phyloP scores from a whole-genome alignment of 2,329 filamentous ascomycete genomes.

The Colletotrichum tofieldiae region DNA sequence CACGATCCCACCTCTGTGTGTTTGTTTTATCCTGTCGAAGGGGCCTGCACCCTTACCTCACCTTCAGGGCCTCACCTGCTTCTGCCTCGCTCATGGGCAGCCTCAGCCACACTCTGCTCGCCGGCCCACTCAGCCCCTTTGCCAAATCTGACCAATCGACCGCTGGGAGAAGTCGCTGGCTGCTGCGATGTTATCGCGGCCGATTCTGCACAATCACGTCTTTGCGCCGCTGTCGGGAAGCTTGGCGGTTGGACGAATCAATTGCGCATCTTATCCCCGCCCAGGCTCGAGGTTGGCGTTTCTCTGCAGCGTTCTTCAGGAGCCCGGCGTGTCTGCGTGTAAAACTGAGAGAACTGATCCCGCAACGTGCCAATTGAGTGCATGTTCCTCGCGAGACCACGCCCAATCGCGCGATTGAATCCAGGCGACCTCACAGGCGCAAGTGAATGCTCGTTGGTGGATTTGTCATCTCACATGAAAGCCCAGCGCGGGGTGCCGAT shows the following conservation, averaged over 20 bases:
- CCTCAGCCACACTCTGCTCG: conserved; percentile 11
- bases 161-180: neutral
- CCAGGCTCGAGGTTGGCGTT: neutral
- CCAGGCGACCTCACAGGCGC: neutral
- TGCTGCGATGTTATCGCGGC: neutral
- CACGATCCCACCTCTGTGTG: too few species aligned
- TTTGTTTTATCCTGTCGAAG: neutral
- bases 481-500: too few species aligned
- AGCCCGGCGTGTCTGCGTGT: too few species aligned
- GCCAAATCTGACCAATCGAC: neutral
- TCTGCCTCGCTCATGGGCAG: neutral
- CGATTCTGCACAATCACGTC: neutral
- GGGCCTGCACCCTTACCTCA: neutral
- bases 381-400: neutral
- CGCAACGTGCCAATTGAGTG: neutral
- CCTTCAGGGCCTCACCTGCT: neutral
- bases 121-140: neutral
- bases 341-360: neutral
- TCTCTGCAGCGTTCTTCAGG: neutral
- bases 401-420: neutral
- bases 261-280: neutral
- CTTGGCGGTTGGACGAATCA: neutral
- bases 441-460: too few species aligned
- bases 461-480: neutral
- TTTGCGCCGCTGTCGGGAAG: neutral